Base-by-base conservation (phyloP, 495 filamentous ascomycete species). In the Talaromyces liani region DNA sequence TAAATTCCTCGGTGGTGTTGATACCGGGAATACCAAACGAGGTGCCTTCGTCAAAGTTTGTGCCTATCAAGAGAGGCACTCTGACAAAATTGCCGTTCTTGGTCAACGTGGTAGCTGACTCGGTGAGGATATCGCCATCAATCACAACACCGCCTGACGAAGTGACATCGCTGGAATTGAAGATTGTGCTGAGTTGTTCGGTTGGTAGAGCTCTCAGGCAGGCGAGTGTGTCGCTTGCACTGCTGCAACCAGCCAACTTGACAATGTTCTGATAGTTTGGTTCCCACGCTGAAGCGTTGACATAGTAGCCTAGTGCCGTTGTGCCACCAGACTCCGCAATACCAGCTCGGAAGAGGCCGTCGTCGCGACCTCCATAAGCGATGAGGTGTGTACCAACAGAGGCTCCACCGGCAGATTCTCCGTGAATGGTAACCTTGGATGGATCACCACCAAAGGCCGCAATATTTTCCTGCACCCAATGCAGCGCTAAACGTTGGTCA, bases 401-500 rank as follows among this genome's bases (percentile, higher is more conserved):
- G 12, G 75, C 67, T 14, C 74, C 82, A 6, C 84, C 84, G 1
- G 81, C 80, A 22, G 81, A 85, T 68, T 88, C 84, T 58, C 85
- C 87, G 77, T 83, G 84, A 63, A 88, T 84, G 36, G 84, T 87
- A 12, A 88, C 84, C 71, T 85, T 77, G 63, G 78, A 79, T 1
- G 81, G 78, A 54, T 85, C 79, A 1, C 85, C 82, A 8, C 82
- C 36, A 66, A 87, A 86, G 6, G 75, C 72, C 3, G 63, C 76
- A 60, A 87, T 86, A 49, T 86, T 83, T 49, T 84, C 81, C 41
- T 81, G 73, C 4, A 88, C 70, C 86, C 85, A 89, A 24, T 85
- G 79, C 36, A 89, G 69, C 0, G 83, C 85, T n/a, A 87, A 69
- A 20, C 85, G 72, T 65, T 88, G 85, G 65, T 88, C 86, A 33